Evolutionary conservation across 2,329 filamentous ascomycete species (phyloP), one percentile per base, ranked within the genome.

Genomic region (Byssoonygena ceratinophila): DNA sequence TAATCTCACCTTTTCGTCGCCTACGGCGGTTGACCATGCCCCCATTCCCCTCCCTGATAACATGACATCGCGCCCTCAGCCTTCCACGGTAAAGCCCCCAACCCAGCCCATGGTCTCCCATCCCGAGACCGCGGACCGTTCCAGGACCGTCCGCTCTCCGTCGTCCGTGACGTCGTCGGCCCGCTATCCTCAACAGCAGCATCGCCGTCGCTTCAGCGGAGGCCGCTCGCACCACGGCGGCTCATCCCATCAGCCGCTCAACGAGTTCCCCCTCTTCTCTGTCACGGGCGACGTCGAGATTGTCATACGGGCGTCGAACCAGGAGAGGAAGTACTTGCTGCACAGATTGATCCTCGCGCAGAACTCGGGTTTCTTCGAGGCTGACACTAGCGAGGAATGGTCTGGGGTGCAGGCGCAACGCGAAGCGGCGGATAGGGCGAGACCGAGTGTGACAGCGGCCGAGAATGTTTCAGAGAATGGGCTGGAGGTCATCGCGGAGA

Each of bases 231-330:
- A 92, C 65, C 81, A 84, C 61, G 87, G 87, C 54, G 83, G 83
- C 56, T 73, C 76, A 31, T 78, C 80, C 16, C 82, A 84, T 63
- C 71, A 81, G 22, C 79, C 85, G 39, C 85, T 86, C 64, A 96
- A 96, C 66, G 90, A 96, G 66, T 97, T 96, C 61, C 91, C 91
- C 20, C 74, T 94, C 64, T 97, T 96, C 69, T 83, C 82, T 46
- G 84, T 90, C 61, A 91, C 86, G 34, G 91, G 91, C 64, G 90
- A 97, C 69, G 88, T 96, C 63, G 91, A 97, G 70, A 89, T 97
- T 57, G 65, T 91, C 52, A 79, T 96, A 62, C 79, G 77, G 63
- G 77, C 80, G 12, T 50, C 54, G 32, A 76, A 80, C 56, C 81
- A 82, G 64, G 85, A 92, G 69, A 86, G 87, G 65, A 79, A 85